Conservation (phyloP, 345 rosid genomes). For the Acer yangbiense region DNA sequence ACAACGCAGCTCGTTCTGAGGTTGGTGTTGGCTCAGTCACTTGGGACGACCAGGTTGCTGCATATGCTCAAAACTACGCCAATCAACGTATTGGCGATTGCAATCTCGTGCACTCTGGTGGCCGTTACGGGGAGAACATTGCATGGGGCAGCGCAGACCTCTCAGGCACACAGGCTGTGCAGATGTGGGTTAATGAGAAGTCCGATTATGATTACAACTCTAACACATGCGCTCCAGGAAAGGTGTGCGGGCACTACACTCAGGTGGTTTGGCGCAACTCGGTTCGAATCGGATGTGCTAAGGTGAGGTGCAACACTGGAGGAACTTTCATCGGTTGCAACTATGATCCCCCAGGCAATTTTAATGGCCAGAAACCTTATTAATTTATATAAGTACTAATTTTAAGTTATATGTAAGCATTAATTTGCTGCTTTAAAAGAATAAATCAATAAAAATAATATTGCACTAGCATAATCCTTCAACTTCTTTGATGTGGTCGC, state of each 20-base stretch:
- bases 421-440: not conserved
- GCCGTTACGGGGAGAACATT: constrained; percentile 67
- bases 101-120: constrained; percentile 50
- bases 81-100: constrained; percentile 35
- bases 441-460: too few relatives aligned
- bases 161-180: constrained; percentile 42
- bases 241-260: constrained; percentile 68
- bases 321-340: constrained; percentile 56
- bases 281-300: constrained; percentile 63
- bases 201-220: constrained; percentile 44
- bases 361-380: constrained; percentile 46
- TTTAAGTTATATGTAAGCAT: not conserved
- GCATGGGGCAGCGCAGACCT: constrained; percentile 46
- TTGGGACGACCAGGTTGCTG: constrained; percentile 50
- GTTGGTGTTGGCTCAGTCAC: constrained; percentile 39
- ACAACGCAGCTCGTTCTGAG: constrained; percentile 46
- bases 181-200: constrained; percentile 60
- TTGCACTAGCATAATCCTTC: too few relatives aligned
- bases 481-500: too few relatives aligned
- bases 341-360: constrained; percentile 67
- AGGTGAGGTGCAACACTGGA: constrained; percentile 54
- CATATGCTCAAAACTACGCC: constrained; percentile 46
- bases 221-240: constrained; percentile 47
- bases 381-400: not conserved
- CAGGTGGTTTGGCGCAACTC: constrained; percentile 71